Percentiles rank a stretch among this genome's conserved stretches.
Evolutionary conservation across 805 yeast species (phyloP).

Genomic region (Wickerhamiella parazyma): DNA sequence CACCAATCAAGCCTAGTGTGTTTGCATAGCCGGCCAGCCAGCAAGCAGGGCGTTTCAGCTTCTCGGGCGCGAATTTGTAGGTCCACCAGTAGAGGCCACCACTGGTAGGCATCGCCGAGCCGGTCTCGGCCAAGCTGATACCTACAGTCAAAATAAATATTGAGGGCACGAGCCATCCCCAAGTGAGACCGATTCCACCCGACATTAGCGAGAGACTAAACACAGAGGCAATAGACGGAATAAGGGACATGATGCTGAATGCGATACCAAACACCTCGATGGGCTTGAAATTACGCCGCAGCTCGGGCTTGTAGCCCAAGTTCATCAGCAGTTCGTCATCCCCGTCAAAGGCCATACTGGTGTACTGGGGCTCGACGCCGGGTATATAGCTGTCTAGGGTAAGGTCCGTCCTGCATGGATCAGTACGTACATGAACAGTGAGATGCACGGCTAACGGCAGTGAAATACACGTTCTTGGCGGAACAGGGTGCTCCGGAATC

Average conservation of each 20-base stretch:
- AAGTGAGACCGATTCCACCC: constrained; percentile 51
- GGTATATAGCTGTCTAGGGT: neutral
- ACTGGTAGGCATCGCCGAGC: constrained; percentile 58
- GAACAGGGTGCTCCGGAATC: no score
- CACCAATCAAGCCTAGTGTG: constrained; percentile 52
- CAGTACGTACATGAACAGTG: neutral
- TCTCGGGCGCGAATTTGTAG: constrained; percentile 48
- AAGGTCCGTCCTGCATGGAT: no score
- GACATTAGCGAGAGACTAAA: constrained; percentile 40
- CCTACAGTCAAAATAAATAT: constrained; percentile 45
- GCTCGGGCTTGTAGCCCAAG: constrained; percentile 60
- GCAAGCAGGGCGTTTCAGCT: constrained; percentile 38
- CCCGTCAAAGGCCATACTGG: neutral
- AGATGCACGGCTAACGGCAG: neutral
- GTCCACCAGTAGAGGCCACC: constrained; percentile 68
- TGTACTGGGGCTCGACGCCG: neutral
- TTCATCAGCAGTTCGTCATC: constrained; percentile 29
- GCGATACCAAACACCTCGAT: constrained; percentile 59
- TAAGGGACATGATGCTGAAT: constrained; percentile 56
- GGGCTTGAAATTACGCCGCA: constrained; percentile 46
- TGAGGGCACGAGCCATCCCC: constrained; percentile 65
- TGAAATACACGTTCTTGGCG: no score
- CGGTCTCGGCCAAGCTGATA: constrained; percentile 48
- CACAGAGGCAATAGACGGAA: constrained; percentile 44
- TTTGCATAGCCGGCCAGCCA: constrained; percentile 56